Evolutionary conservation across 1,139 yeast genomes (phyloP), one percentile per base, ranked within the genome.

Genomic region (Magnusiomyces tetraspermus): DNA sequence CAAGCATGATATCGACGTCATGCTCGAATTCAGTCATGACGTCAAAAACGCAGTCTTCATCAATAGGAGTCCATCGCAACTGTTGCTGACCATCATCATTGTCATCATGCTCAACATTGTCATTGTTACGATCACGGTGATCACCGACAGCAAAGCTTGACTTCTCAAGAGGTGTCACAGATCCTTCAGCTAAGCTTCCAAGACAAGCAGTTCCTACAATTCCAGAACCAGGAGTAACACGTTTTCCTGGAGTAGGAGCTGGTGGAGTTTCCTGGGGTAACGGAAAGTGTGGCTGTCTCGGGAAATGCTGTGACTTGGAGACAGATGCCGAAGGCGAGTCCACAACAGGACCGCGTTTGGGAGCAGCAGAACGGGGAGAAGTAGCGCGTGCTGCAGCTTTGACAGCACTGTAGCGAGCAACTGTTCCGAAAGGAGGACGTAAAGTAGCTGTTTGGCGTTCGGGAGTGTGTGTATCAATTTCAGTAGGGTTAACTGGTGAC

Each of bases 11-110:
- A 13, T 41, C 45, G 8, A 23, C 10, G 17, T 41, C 45, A 17
- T 19, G 19, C 23, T 36, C 19, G 10, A 22, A 22, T 5, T 44
- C 22, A 21, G 49, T 37, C 23, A 75, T 59, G 31, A 69, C 71
- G 10, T 71, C 71, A 50, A 73, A 67, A 1, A 73, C 65, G 38
- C 54, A 56, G 38, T 66, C 66, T 1, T 64, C 59, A 46, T 66
- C 65, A 5, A 66, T 59, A 4, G 63, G 59, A 2, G 51, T 44
- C 72, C 71, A 68, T n/a, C 11, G 40, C 19, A 36, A n/a, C 40
- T 10, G 48, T 13, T 22, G 43, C n/a, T 28, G 11, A 17, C n/a
- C 43, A 13, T 10, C 40, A 17, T 8, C 40, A n/a, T 6, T 11
- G 33, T 11, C 33, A 11, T 8, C 33, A 28, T 28, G 33, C n/a